Evolutionary conservation across 345 rosid genomes (phyloP), one percentile per base, ranked within the genome.

Genomic region (Brassica carinata): DNA sequence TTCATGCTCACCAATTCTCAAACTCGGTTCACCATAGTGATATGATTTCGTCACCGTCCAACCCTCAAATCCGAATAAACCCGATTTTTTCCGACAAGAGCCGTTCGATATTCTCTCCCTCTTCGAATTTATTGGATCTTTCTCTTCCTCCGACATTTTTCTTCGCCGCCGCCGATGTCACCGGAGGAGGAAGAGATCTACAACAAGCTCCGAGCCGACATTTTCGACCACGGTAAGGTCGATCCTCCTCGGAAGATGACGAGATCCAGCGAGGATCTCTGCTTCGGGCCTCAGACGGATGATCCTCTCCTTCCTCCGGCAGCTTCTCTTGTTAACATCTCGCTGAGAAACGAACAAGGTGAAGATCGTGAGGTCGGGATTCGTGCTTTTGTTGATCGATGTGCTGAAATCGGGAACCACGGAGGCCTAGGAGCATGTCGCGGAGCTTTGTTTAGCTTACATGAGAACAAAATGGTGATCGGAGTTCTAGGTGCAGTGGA

Each of bases 401-500:
- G 91, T 87, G 4, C 71, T 94, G 68, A 90, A 90, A 63, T 85
- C 94, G 2, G 97, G 97, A 13, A 90, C 88, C 0, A 80, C 85
- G 4, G 97, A 94, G 75, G 87, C n/a, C 97, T 92, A 88, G 62
- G 93, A 90, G 30, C 98, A 92, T 75, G 98, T 95, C 0, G 85
- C 4, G 98, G 97, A 3, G 92, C 91, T 10, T 65, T 94, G 31
- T 94, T 94, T 58, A 94, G 98, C 59, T 83, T 94, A 53, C 92
- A 92, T 15, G 89, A 90, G 71, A 94, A 89, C 77, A 91, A 90
- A 82, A 91, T 90, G 87, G 97, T 94, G 34, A 91, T 94, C 2
- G 98, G 95, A 17, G 97, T 89, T 13, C 78, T 94, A 8, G 97
- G 98, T 5, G 98, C 93, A 62, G 80, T 94, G 77, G 92, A 88